Percentiles rank a stretch among this genome's conserved stretches.
These are phyloP conservation scores for Cryptosporidium muris DNA, from an alignment of 169 alveolate genomes.

Conservation along the genomic window DNA sequence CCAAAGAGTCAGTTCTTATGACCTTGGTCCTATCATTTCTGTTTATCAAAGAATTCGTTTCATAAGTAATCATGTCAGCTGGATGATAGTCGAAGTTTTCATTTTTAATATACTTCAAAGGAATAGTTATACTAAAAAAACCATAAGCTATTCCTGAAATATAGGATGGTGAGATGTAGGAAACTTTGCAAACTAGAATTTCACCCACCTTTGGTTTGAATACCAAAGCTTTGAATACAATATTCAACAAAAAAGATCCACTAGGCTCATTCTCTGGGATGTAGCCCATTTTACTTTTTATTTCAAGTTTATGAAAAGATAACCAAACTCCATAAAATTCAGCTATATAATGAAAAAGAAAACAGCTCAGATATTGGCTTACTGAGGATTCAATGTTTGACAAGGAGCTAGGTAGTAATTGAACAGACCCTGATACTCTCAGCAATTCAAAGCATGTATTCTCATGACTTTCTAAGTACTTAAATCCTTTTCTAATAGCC, in stretches of 20 bases:
- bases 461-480: slow-evolving; percentile 9
- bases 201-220: slow-evolving; percentile 62
- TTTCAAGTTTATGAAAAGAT: slow-evolving; percentile 56
- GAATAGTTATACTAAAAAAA: slow-evolving; percentile 39
- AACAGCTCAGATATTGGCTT: slow-evolving; percentile 35
- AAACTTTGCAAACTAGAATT: slow-evolving; percentile 35
- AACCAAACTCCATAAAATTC: slow-evolving; percentile 67
- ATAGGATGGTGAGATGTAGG: slow-evolving; percentile 56
- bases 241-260: slow-evolving; percentile 60
- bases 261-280: slow-evolving; percentile 62
- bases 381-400: slow-evolving; percentile 57
- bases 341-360: slow-evolving; percentile 65
- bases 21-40: slow-evolving; percentile 15
- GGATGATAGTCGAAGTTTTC: slow-evolving; percentile 30
- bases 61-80: slow-evolving; percentile 24
- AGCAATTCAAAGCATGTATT: slow-evolving; percentile 61
- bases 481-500: slow-evolving; percentile 43
- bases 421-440: slow-evolving; percentile 55
- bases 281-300: slow-evolving; percentile 28
- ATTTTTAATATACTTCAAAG: slow-evolving; percentile 18
- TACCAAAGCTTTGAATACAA: slow-evolving; percentile 60
- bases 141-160: slow-evolving; percentile 69
- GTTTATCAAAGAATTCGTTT: slow-evolving; percentile 42
- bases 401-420: slow-evolving; percentile 42
- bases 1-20: slow-evolving; percentile 25